Evolutionary conservation across 2,329 filamentous ascomycete genomes (phyloP), one percentile per base, ranked within the genome.

Genomic region (Cladosporium phlei): DNA sequence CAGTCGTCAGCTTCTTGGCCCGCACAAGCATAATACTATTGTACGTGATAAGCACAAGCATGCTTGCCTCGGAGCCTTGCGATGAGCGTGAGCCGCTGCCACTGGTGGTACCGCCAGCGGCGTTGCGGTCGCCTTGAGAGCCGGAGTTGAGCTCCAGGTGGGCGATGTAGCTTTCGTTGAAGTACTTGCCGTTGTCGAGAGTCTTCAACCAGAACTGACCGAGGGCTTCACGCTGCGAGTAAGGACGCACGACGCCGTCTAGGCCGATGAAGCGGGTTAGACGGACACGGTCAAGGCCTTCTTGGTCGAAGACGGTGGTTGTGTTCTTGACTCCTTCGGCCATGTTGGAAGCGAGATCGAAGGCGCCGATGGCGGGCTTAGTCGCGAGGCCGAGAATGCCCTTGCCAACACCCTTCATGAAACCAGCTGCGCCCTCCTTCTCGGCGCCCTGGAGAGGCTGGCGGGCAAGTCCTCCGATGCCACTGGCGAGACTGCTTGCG

Each of bases 181-280:
- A 98, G 74, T 91, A 97, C 66, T 90, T 93, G 52, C 93, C 93
- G 55, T 96, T 93, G 69, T 98, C 93, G 9, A 95, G 82, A 49
- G 95, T 95, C 76, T 98, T 98, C 54, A 98, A 82, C 94, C 93
- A 98, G 73, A 88, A 96, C 66, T 98, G 93, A 1, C 93, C 93
- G 3, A 98, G 81, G 0, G 93, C 90, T 73, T 98, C 93, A 37
- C 93, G 87, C 63, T 95, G 87, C 47, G 84, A 90, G 73, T 95
- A 98, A 0, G 93, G 90, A 3, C 91, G 85, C 25, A 98, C 90
- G 50, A 98, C 87, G 30, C 93, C 93, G 64, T 98, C 91, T 32
- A 83, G 80, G 12, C 88, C 87, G 51, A 98, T 88, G 70, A 95
- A 96, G 14, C 93, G 86, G 5, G 90, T 86, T 42, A 95, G 78